Percentiles rank a stretch among this genome's conserved stretches.
Conservation (phyloP, 202 grass and related monocot species). For the Musa balbisiana region DNA sequence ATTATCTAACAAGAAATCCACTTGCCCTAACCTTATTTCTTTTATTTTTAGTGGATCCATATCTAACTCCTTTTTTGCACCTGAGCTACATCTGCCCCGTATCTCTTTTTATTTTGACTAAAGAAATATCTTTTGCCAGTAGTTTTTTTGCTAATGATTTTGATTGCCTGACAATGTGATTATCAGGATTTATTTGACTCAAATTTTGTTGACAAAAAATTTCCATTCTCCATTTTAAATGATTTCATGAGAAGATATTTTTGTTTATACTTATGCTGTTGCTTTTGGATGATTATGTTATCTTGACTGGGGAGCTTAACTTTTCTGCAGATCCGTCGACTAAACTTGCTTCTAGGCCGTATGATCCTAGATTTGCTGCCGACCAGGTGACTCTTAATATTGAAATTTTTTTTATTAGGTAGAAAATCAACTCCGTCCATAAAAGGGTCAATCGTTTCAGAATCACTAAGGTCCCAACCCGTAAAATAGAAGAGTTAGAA, state of each 20-base stretch:
- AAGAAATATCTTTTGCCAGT: no score
- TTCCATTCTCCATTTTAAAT: not conserved
- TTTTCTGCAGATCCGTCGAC: constrained; percentile 46
- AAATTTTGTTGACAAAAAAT: no score
- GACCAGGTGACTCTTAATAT: constrained; percentile 52
- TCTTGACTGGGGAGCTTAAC: not conserved
- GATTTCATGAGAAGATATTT: not conserved
- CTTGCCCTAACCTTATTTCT: not conserved
- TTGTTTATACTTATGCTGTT: not conserved
- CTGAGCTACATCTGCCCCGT: no score
- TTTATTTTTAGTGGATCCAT: no score
- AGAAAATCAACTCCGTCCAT: not conserved
- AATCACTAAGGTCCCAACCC: no score
- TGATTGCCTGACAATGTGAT: no score
- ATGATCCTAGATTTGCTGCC: constrained; percentile 92
- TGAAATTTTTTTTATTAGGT: constrained; percentile 12
- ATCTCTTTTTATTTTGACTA: no score
- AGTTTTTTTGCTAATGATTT: no score
- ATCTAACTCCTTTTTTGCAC: no score
- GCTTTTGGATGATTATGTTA: not conserved
- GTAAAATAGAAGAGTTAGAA: not conserved
- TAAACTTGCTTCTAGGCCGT: constrained; percentile 62
- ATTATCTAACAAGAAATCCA: no score
- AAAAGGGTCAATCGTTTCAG: no score
- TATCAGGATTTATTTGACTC: no score